Base-by-base conservation (phyloP, 2,329 filamentous ascomycete species). In the Chaetothyriales sp. region DNA sequence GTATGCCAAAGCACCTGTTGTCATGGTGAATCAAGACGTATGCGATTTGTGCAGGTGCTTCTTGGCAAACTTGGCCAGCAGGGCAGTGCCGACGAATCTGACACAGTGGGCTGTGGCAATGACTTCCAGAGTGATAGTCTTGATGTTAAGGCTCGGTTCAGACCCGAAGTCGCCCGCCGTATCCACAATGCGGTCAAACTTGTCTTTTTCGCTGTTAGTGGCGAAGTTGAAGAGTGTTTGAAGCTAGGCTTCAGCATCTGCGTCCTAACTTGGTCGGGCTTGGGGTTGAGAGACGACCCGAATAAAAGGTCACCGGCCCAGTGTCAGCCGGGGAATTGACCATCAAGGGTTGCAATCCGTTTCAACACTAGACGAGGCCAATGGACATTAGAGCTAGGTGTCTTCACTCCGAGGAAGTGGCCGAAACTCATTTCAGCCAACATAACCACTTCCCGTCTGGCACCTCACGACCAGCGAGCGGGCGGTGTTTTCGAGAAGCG, bases 111-210 rank as follows among this genome's bases (percentile, higher is more conserved):
- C 50, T 0, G 51, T 47, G 10, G 63, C 19, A 6, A 68, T 53
- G 1, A 29, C 51, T 0, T 63, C 57, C 0, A 59, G 25, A 0
- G 63, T 66, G 1, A 66, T 46, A 0, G 68, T 62, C 0, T 51
- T 20, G 4, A 73, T 47, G 15, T 43, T 37, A 2, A 60, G 61
- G 0, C 48, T 49, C 1, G 57, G 9, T 6, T 4, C 6, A 1
- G 43, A 8, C 3, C 61, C 48, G 2, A 51, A 19, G 50, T 76
- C 72, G 19, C 72, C 76, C 0, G 76, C 75, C 0, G 75, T 77
- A 63, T 67, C 70, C 50, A 77, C 64, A 9, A 78, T 66, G 56
- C 78, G 76, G 54, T 79, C 70, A 20, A 78, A 58, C 22, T 65
- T 66, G 25, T 43, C n/a, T 13, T 52, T 55, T 15, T 51, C 54